Conservation (phyloP, 768 basidiomycete genomes). For the Lentinula edodes region DNA sequence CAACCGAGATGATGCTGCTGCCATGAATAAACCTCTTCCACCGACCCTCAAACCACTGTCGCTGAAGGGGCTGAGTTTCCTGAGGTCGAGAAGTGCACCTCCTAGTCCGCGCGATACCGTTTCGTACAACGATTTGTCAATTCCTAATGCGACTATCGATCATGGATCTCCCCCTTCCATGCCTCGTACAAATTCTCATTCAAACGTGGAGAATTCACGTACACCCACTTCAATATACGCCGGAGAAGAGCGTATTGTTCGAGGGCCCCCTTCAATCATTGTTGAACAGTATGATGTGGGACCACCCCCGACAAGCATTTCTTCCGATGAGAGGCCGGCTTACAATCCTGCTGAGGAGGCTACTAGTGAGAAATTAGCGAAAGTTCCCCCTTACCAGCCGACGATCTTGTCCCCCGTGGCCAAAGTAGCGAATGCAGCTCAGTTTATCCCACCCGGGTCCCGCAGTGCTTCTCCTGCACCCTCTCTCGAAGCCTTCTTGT, state of each 20-base stretch:
- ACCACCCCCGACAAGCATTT: not conserved
- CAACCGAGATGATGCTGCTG: not conserved
- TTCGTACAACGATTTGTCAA: not conserved
- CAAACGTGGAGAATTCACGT: not conserved
- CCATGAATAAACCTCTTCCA: slow-evolving; percentile 19
- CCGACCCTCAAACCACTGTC: slow-evolving; percentile 34
- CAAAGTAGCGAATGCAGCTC: slow-evolving; percentile 8
- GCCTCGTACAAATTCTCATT: slow-evolving; percentile 10
- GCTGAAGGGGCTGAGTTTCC: slow-evolving; percentile 42
- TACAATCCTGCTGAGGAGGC: not conserved
- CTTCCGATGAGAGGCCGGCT: not conserved
- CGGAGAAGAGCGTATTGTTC: not conserved
- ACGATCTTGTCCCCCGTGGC: slow-evolving; percentile 7
- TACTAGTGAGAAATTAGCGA: not conserved
- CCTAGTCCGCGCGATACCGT: slow-evolving; percentile 39
- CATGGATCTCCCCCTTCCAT: not conserved
- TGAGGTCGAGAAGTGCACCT: slow-evolving; percentile 54
- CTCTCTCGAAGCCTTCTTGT: slow-evolving; percentile 59
- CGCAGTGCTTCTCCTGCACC: slow-evolving; percentile 44
- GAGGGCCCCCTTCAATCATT: not conserved
- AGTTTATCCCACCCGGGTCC: slow-evolving; percentile 16
- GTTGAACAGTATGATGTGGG: not conserved
- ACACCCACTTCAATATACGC: not conserved
- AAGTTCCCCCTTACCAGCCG: slow-evolving; percentile 6
- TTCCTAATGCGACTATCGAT: slow-evolving; percentile 6